Percentiles rank a stretch among this genome's conserved stretches.
These are phyloP conservation scores for Hyphodiscus hymeniophilus DNA, from an alignment of 495 filamentous ascomycete species.

Conservation along the genomic window DNA sequence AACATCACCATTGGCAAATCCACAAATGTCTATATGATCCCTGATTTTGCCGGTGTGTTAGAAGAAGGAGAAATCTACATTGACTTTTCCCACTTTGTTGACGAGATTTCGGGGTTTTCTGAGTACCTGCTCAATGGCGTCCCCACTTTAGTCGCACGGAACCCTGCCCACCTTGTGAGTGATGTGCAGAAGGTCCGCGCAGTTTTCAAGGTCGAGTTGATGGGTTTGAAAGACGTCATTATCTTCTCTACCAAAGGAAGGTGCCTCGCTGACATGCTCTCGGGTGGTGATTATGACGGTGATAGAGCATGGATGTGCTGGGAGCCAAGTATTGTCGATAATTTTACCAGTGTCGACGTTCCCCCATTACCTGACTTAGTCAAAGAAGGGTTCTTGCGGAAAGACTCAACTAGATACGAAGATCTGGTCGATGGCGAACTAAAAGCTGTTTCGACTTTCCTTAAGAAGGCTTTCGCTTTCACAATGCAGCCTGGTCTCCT, in stretches of 20 bases:
- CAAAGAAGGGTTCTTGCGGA: constrained; percentile 46
- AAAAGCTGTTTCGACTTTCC: constrained; percentile 8
- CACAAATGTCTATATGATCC: constrained; percentile 70
- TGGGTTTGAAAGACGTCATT: constrained; percentile 75
- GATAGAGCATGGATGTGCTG: constrained; percentile 88
- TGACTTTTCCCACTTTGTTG: constrained; percentile 62
- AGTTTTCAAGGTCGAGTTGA: constrained; percentile 56
- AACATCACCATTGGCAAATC: constrained; percentile 69
- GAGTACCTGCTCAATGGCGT: constrained; percentile 46
- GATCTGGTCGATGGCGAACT: constrained; percentile 28
- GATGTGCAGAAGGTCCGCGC: constrained; percentile 69
- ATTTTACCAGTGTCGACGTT: constrained; percentile 63
- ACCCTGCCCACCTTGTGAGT: constrained; percentile 69
- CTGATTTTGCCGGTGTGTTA: constrained; percentile 66
- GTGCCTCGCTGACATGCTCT: constrained; percentile 66
- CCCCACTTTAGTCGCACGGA: constrained; percentile 81
- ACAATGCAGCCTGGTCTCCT: constrained; percentile 58
- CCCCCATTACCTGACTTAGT: constrained; percentile 31
- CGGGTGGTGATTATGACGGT: constrained; percentile 93
- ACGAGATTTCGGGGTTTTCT: constrained; percentile 40
- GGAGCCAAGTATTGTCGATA: constrained; percentile 65
- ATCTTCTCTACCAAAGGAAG: constrained; percentile 71
- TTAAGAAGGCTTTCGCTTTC: constrained; percentile 33
- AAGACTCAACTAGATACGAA: constrained; percentile 44
- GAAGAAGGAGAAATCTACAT: constrained; percentile 72